These are phyloP conservation scores for Vigna unguiculata DNA, from an alignment of 306 rosid species.

Conservation along the genomic window DNA sequence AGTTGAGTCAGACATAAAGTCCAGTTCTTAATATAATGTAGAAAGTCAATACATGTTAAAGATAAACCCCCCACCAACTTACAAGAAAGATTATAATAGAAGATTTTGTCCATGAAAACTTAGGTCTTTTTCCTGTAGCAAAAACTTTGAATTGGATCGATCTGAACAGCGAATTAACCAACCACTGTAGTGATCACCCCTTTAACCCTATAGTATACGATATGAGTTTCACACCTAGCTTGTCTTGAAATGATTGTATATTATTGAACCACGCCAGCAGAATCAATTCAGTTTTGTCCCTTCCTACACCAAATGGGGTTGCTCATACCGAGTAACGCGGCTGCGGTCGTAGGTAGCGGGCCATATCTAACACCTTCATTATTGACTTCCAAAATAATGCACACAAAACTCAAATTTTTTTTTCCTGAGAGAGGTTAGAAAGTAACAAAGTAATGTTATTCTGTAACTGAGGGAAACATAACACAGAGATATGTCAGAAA, in stretches of 20 bases:
- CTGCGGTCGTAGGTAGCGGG: constrained; percentile 42
- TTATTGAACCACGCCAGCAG: constrained; percentile 25
- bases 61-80: constrained; percentile 2
- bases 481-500: neutral
- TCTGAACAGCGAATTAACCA: neutral
- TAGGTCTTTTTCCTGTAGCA: no score
- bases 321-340: constrained; percentile 33
- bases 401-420: neutral
- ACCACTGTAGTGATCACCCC: neutral
- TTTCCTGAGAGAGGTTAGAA: neutral
- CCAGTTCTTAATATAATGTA: no score
- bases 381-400: constrained; percentile 46
- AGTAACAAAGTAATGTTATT: neutral
- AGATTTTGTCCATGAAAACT: neutral
- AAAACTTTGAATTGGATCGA: no score
- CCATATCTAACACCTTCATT: constrained; percentile 38
- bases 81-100: neutral
- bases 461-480: neutral
- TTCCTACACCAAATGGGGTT: constrained; percentile 33
- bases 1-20: no score
- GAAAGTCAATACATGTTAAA: constrained; percentile 3
- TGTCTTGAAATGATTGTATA: constrained; percentile 39
- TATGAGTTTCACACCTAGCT: neutral
- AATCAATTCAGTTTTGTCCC: constrained; percentile 43
- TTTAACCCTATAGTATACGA: neutral